Evolutionary conservation across 371 early-diverging fungal genomes (phyloP), one percentile per base, ranked within the genome.

Genomic region (Saksenaea oblongispora): DNA sequence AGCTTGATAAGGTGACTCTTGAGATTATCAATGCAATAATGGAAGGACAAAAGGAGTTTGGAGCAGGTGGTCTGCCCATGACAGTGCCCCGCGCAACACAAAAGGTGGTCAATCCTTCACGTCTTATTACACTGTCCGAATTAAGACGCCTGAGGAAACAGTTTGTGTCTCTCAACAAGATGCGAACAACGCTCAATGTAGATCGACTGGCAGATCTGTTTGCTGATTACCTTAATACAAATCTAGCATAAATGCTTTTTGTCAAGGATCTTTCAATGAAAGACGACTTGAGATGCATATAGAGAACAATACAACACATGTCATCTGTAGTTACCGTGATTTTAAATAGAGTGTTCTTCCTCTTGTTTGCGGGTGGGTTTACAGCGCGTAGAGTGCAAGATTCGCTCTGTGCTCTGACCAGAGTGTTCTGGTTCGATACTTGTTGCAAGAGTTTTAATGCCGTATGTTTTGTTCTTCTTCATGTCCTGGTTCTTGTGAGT

Each of bases 151-250:
- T 91, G 34, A 83, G 92, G 17, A 82, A 94, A 64, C 95, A 95
- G 72, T 98, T 93, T 73, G 89, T 92, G 9, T 85, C 88, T 24
- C 83, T 96, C 41, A 96, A 97, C 79, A 91, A 92, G 68, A 79
- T 90, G 78, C 93, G 91, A 44, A 92, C 94, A 17, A 73, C 87
- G 2, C 54, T 87, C 26, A 85, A 88, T 66, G 76, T 88, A 59
- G 85, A 77, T 34, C 82, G 87, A 51, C 84, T 96, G 28, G 91
- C 90, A 0, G 89, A 92, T 61, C 82, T 89, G 15, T 98, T 98
- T 89, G 93, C 91, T 13, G 90, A 93, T 36, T 98, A 93, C 72
- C 72, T 97, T 42, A 94, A 93, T 67, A 87, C 91, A n/a, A 92
- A 84, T 65, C 69, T 91, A 26, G 78, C 55, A 34, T 76, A n/a